Conservation (phyloP, 2,329 filamentous ascomycete species). For the Pestalotiopsis sp. region DNA sequence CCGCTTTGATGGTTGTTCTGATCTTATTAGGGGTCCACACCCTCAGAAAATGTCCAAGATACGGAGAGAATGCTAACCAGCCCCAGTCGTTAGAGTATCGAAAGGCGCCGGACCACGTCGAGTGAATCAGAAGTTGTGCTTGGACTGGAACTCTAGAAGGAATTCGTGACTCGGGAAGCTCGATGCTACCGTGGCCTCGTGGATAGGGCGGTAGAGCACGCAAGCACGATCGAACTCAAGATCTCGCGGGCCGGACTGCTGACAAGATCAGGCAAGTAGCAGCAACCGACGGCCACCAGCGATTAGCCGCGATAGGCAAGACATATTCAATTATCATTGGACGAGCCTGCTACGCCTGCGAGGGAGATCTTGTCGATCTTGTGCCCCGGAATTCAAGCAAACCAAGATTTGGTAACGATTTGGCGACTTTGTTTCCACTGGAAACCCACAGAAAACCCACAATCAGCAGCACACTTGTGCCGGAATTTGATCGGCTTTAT, state of each 20-base stretch:
- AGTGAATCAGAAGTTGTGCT: neutral
- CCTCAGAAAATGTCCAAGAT: neutral
- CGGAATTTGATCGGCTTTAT: neutral
- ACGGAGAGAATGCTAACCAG: neutral
- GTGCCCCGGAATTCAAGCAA: neutral
- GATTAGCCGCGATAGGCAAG: neutral
- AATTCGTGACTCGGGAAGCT: too few relatives aligned
- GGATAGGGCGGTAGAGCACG: too few relatives aligned
- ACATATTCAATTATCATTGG: neutral
- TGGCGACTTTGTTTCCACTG: neutral
- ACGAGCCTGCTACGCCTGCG: neutral
- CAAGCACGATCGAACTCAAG: neutral
- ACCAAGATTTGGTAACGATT: neutral
- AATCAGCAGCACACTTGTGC: neutral
- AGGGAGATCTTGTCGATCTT: neutral
- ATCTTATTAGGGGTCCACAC: neutral
- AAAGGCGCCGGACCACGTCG: too few relatives aligned
- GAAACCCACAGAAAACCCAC: neutral
- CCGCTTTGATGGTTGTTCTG: neutral
- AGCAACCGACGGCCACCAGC: neutral
- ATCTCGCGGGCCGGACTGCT: neutral
- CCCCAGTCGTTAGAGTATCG: too few relatives aligned
- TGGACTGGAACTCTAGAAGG: neutral
- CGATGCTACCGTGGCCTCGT: too few relatives aligned
- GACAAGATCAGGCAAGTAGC: neutral